Conservation (phyloP, 1,284 basidiomycete species). For the Microbotryum lychnidis-dioicae region DNA sequence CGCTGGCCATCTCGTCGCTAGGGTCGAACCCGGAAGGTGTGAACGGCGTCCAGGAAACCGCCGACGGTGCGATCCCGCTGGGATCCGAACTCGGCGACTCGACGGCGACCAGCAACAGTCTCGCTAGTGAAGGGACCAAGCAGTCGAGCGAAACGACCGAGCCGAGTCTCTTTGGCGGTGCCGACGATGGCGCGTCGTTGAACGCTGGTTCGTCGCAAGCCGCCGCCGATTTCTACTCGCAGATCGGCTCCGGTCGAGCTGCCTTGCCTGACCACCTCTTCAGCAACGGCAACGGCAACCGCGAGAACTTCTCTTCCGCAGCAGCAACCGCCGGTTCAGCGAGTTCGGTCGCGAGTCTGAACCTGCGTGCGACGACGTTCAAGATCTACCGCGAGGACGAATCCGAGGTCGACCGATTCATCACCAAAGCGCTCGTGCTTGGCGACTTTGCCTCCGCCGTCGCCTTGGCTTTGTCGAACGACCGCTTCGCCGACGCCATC, state of each 20-base stretch:
- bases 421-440: conserved; percentile 87
- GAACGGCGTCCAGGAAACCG: conserved; percentile 38
- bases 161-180: conserved; percentile 1
- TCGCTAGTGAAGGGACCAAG: conserved; percentile 55
- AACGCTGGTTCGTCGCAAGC: conserved; percentile 50
- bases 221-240: conserved; percentile 79
- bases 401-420: conserved; percentile 74
- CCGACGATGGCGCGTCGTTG: conserved; percentile 35
- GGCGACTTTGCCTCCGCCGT: conserved; percentile 93
- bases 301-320: conserved; percentile 68
- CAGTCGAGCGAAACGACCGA: conserved; percentile 15
- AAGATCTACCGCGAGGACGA: conserved; percentile 82
- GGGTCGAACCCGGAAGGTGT: conserved; percentile 15
- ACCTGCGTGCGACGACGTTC: conserved; percentile 60
- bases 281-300: conserved; percentile 58
- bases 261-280: conserved; percentile 55
- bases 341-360: conserved; percentile 73
- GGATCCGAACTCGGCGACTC: conserved; percentile 21
- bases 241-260: conserved; percentile 49
- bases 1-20: conserved; percentile 33
- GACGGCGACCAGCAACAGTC: conserved; percentile 50
- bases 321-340: conserved; percentile 84
- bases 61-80: conserved; percentile 39
- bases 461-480: conserved; percentile 77
- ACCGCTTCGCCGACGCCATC: conserved; percentile 89